Percentiles rank a stretch among this genome's conserved stretches.
These are phyloP conservation scores for Erodium maritimum DNA, from an alignment of 345 rosid genomes.

Conservation along the genomic window DNA sequence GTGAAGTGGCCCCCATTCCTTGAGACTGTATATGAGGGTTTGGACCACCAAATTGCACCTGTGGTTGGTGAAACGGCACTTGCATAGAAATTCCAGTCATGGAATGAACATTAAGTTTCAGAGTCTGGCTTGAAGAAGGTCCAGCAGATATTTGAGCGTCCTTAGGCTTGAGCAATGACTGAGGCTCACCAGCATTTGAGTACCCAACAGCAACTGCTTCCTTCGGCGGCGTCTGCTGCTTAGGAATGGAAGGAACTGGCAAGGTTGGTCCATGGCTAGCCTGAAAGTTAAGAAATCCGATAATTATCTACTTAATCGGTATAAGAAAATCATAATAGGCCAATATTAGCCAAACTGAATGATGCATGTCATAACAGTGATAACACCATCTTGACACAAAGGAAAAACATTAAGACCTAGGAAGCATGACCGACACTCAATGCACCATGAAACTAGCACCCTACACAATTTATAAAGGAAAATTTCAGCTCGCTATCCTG, in stretches of 20 bases:
- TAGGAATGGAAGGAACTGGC: conserved; percentile 42
- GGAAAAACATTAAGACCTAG: not conserved
- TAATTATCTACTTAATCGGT: not conserved
- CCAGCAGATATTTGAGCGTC: conserved; percentile 38
- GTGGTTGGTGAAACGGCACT: conserved; percentile 60
- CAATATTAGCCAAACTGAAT: not conserved
- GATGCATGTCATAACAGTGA: not conserved
- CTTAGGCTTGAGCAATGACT: conserved; percentile 31
- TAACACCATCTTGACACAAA: not conserved
- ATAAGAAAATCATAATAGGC: conserved; percentile 6
- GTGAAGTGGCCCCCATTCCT: conserved; percentile 35
- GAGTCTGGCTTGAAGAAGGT: conserved; percentile 34
- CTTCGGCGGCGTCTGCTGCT: conserved; percentile 39
- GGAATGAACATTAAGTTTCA: conserved; percentile 40
- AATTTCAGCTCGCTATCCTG: too few species aligned
- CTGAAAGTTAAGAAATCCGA: conserved; percentile 32
- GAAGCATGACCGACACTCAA: not conserved
- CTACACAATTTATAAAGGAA: too few species aligned
- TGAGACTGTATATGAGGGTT: conserved; percentile 70
- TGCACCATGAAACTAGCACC: conserved; percentile 13
- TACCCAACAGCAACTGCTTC: conserved; percentile 36
- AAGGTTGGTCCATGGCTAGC: conserved; percentile 43
- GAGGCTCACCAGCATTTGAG: conserved; percentile 31
- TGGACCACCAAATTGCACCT: conserved; percentile 59
- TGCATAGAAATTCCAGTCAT: conserved; percentile 57